A percentile compares a stretch with the other conserved stretches of the same genome.
Conservation (phyloP, 2,329 filamentous ascomycete genomes). For the Fusarium compactum region DNA sequence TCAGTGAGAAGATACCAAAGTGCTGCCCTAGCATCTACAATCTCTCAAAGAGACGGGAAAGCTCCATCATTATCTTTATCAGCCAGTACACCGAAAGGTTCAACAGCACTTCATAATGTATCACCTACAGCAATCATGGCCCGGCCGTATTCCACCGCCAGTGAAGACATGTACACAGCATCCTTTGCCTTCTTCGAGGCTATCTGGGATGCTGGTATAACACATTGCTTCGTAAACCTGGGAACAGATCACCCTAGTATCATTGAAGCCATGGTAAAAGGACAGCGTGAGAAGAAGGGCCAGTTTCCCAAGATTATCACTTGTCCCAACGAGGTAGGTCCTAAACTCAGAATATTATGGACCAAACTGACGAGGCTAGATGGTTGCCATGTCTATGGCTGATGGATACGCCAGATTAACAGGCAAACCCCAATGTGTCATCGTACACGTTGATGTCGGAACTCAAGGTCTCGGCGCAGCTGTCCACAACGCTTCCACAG, state of each 20-base stretch:
- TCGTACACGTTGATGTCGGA: slow-evolving; percentile 85
- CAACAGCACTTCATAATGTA: slow-evolving; percentile 21
- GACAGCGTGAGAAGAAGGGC: slow-evolving; percentile 73
- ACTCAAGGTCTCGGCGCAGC: slow-evolving; percentile 83
- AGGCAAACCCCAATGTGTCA: slow-evolving; percentile 79
- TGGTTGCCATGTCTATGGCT: slow-evolving; percentile 88
- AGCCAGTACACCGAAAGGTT: slow-evolving; percentile 11
- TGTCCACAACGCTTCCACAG: slow-evolving; percentile 82
- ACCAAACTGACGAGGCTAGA: slow-evolving; percentile 59
- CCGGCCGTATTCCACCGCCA: slow-evolving; percentile 44
- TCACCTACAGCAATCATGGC: slow-evolving; percentile 27
- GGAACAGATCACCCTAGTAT: slow-evolving; percentile 82
- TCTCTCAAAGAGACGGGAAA: slow-evolving; percentile 20
- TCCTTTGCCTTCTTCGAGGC: slow-evolving; percentile 88
- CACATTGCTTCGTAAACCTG: slow-evolving; percentile 73
- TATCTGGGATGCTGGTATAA: slow-evolving; percentile 76
- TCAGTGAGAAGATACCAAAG: slow-evolving; percentile 40
- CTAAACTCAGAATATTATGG: neutral
- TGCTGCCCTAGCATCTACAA: slow-evolving; percentile 15
- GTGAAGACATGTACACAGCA: slow-evolving; percentile 72
- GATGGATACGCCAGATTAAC: slow-evolving; percentile 82
- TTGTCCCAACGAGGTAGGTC: slow-evolving; percentile 78
- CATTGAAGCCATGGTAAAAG: slow-evolving; percentile 84
- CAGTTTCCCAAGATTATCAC: slow-evolving; percentile 81
- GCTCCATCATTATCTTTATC: slow-evolving; percentile 9